A percentile compares a stretch with the other conserved stretches of the same genome.
These are phyloP conservation scores for Lathyrus tuberosus DNA, from an alignment of 306 rosid species.

Conservation along the genomic window DNA sequence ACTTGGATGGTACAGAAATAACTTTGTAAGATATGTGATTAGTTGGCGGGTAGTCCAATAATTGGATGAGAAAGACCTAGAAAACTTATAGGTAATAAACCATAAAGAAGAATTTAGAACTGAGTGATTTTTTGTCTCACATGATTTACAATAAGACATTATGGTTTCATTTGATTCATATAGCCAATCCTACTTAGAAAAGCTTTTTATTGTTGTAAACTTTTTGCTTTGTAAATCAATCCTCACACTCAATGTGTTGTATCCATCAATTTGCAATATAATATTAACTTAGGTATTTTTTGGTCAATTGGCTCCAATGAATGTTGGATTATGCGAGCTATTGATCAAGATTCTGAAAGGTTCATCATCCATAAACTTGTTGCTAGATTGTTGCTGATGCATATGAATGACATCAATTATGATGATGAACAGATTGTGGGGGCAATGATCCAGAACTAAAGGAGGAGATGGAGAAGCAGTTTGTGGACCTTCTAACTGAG, in stretches of 20 bases:
- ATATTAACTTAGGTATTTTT: conserved; percentile 3
- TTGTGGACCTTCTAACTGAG: conserved; percentile 86
- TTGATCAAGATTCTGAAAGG: conserved; percentile 1
- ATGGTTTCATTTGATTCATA: background rate
- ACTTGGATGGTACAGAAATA: background rate
- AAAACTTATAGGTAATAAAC: background rate
- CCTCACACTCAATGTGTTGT: background rate
- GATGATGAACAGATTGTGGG: conserved; percentile 73
- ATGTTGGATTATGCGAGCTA: background rate
- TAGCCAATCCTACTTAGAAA: background rate
- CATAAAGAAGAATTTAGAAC: background rate
- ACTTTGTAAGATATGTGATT: background rate
- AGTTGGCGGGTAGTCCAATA: background rate
- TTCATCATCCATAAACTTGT: conserved; percentile 11
- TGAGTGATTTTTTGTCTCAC: background rate
- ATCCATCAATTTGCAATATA: background rate
- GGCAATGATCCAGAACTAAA: conserved; percentile 85
- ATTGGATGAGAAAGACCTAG: background rate
- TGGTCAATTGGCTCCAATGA: background rate
- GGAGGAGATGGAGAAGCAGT: conserved; percentile 97
- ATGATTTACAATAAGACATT: background rate
- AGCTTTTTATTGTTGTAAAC: background rate
- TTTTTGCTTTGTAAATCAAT: conserved; percentile 7
- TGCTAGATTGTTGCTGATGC: conserved; percentile 13
- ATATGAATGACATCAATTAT: conserved; percentile 26